A percentile compares a stretch with the other conserved stretches of the same genome.
Evolutionary conservation across 768 basidiomycete species (phyloP).

Genomic region (Suillus sp.): DNA sequence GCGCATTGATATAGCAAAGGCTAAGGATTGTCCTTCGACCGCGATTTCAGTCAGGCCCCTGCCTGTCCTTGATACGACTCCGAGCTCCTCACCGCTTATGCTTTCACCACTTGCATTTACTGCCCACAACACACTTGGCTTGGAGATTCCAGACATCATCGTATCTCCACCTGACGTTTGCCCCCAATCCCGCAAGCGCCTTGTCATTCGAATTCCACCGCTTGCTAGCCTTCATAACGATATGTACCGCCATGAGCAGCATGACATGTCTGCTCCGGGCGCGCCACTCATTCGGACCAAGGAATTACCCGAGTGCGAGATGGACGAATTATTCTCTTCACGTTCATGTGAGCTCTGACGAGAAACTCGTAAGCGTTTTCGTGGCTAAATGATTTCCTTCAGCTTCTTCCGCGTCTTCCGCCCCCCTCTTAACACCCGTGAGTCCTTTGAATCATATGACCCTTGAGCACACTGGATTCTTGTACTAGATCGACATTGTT

Average conservation of each 20-base stretch:
- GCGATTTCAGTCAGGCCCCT: constrained; percentile 44
- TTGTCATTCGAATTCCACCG: constrained; percentile 12
- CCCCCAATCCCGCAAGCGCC: not conserved
- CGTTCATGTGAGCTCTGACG: constrained; percentile 20
- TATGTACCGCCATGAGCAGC: constrained; percentile 8
- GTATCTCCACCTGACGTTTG: constrained; percentile 2
- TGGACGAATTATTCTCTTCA: constrained; percentile 19
- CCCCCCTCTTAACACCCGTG: constrained; percentile 22
- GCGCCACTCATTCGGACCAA: constrained; percentile 29
- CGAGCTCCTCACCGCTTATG: constrained; percentile 2
- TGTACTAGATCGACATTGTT: constrained; percentile 14
- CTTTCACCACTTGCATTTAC: not conserved
- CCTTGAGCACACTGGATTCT: constrained; percentile 1
- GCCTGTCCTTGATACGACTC: constrained; percentile 37
- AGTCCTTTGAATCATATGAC: not conserved
- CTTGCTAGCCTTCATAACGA: constrained; percentile 7
- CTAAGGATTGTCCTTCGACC: constrained; percentile 41
- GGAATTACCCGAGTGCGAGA: constrained; percentile 27
- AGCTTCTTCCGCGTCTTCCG: constrained; percentile 17
- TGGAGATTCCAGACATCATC: constrained; percentile 15
- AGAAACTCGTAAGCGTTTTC: not conserved
- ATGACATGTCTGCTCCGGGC: constrained; percentile 16
- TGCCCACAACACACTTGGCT: constrained; percentile 3
- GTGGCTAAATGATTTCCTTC: not conserved
- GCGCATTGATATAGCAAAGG: constrained; percentile 43